Conservation (phyloP, 2,329 filamentous ascomycete genomes). For the Drechslerella dactyloides region DNA sequence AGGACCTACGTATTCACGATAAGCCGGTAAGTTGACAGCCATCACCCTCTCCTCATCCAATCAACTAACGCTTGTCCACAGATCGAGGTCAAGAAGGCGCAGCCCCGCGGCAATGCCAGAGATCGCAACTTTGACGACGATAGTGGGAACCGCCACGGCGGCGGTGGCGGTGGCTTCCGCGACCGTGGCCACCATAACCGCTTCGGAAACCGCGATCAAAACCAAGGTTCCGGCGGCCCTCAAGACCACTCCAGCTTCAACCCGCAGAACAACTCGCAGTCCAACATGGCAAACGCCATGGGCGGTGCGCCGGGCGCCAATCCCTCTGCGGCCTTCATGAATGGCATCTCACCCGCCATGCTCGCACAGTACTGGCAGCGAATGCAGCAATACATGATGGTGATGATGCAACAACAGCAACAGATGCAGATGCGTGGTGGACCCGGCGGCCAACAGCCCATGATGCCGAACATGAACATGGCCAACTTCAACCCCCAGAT, state of each 20-base stretch:
- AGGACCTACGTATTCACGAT: conserved; percentile 82
- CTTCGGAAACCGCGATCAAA: conserved; percentile 32
- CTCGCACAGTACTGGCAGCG: conserved; percentile 99
- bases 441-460: conserved; percentile 66
- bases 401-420: conserved; percentile 84
- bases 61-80: conserved; percentile 27
- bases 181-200: conserved; percentile 57
- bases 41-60: neutral
- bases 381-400: conserved; percentile 92
- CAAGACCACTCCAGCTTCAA: conserved; percentile 57
- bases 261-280: conserved; percentile 51
- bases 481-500: conserved; percentile 46
- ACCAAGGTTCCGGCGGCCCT: conserved; percentile 55
- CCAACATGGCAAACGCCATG: conserved; percentile 53
- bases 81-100: conserved; percentile 97
- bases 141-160: conserved; percentile 60
- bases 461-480: conserved; percentile 60
- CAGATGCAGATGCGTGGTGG: conserved; percentile 69
- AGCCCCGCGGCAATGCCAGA: conserved; percentile 90
- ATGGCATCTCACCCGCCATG: conserved; percentile 88
- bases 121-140: conserved; percentile 72
- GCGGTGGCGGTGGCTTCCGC: conserved; percentile 58
- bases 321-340: conserved; percentile 57
- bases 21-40: conserved; percentile 66
- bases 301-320: conserved; percentile 51